Percentiles rank a stretch among this genome's conserved stretches.
These are phyloP conservation scores for Penicillium sp. DNA, from an alignment of 2,329 filamentous ascomycete genomes.

Conservation along the genomic window DNA sequence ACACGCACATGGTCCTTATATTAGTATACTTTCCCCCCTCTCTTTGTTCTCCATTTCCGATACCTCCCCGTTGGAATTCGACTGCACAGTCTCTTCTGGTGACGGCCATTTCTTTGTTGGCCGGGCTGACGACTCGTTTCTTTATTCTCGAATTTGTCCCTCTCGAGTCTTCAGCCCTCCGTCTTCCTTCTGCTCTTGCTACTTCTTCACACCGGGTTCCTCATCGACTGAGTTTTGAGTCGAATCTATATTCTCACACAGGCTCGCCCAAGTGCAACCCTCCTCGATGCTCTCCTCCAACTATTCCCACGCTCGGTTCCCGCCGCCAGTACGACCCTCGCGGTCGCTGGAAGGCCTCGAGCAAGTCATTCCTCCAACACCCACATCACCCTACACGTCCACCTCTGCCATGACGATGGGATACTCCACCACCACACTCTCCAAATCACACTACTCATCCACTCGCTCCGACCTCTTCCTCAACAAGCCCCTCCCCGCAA, in stretches of 20 bases:
- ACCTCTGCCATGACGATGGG: background rate
- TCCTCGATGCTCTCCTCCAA: slow-evolving; percentile 26
- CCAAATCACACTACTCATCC: background rate
- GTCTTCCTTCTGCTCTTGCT: background rate
- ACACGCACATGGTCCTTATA: background rate
- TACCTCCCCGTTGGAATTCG: background rate
- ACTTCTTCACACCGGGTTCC: background rate
- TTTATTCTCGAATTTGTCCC: background rate
- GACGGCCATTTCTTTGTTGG: background rate
- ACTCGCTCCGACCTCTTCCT: slow-evolving; percentile 25
- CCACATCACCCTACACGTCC: background rate
- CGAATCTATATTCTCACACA: background rate
- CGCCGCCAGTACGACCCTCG: slow-evolving; percentile 37
- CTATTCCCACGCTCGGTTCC: slow-evolving; percentile 23
- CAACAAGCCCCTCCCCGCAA: slow-evolving; percentile 36
- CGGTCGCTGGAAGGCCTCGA: slow-evolving; percentile 42
- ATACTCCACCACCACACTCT: background rate
- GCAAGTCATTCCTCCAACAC: slow-evolving; percentile 35
- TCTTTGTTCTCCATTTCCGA: background rate
- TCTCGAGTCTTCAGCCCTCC: background rate
- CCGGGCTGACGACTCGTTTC: background rate
- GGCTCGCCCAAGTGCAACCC: background rate
- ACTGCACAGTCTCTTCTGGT: background rate
- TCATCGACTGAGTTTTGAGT: background rate
- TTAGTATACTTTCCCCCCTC: background rate